These are phyloP conservation scores for Solanum boliviense DNA, from an alignment of 257 asterid species.

Conservation along the genomic window DNA sequence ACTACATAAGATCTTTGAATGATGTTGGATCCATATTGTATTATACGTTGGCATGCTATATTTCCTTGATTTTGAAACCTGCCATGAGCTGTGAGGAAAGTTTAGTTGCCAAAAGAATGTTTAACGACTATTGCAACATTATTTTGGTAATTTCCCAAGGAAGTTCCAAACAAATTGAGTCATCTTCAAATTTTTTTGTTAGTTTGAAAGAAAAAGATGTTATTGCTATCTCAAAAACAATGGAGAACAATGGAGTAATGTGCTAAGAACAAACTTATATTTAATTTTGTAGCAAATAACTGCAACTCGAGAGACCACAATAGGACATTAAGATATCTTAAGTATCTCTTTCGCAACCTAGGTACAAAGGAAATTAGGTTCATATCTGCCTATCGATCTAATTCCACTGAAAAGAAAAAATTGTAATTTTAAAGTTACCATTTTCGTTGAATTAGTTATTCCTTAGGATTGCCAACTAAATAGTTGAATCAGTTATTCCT, in stretches of 20 bases:
- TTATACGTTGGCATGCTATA: not conserved
- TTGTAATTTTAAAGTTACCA: too few species aligned
- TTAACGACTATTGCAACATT: not conserved
- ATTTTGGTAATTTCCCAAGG: not conserved
- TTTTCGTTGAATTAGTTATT: too few species aligned
- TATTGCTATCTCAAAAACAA: not conserved
- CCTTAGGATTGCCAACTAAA: too few species aligned
- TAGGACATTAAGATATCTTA: not conserved
- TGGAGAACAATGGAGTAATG: not conserved
- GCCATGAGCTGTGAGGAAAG: not conserved
- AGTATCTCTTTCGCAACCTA: too few species aligned
- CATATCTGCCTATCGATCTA: too few species aligned
- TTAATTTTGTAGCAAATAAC: not conserved
- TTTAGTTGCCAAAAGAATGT: not conserved
- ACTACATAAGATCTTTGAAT: not conserved
- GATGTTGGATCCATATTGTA: not conserved
- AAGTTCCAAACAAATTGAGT: not conserved
- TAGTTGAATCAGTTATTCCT: too few species aligned
- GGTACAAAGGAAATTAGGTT: too few species aligned
- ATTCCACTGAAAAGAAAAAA: too few species aligned
- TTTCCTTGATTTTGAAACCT: not conserved
- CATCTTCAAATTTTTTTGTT: not conserved
- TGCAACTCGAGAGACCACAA: not conserved
- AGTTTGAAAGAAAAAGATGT: not conserved
- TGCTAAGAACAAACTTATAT: not conserved